A percentile compares a stretch with the other conserved stretches of the same genome.
These are phyloP conservation scores for Leccinellum rugosiceps DNA, from an alignment of 768 basidiomycete species.

Conservation along the genomic window DNA sequence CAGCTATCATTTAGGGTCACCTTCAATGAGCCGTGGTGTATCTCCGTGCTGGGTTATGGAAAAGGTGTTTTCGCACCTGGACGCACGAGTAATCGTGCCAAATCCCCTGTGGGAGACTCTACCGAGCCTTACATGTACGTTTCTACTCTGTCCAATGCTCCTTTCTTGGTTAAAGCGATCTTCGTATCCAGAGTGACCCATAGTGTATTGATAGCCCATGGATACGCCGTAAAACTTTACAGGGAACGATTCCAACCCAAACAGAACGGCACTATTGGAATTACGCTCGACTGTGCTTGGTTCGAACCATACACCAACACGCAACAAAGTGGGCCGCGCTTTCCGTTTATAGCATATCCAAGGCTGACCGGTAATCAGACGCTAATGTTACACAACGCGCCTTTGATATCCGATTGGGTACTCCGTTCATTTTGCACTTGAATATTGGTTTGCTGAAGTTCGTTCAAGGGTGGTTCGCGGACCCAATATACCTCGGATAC, in stretches of 20 bases:
- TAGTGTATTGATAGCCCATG: conserved; percentile 67
- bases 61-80: conserved; percentile 74
- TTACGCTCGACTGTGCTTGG: conserved; percentile 80
- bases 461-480: conserved; percentile 59
- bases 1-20: conserved; percentile 52
- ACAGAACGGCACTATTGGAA: conserved; percentile 70
- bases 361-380: conserved; percentile 37
- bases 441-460: conserved; percentile 24
- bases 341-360: not conserved
- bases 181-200: conserved; percentile 56
- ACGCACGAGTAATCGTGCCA: conserved; percentile 59
- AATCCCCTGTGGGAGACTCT: conserved; percentile 62
- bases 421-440: conserved; percentile 31
- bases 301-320: conserved; percentile 68
- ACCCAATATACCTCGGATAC: conserved; percentile 71
- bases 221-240: conserved; percentile 65
- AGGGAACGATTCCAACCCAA: conserved; percentile 60
- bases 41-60: conserved; percentile 67
- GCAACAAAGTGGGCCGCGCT: conserved; percentile 50
- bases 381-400: conserved; percentile 70
- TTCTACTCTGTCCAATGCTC: not conserved
- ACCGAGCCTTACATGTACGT: conserved; percentile 73
- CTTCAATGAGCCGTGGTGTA: conserved; percentile 79
- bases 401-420: conserved; percentile 73
- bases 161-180: not conserved